Evolutionary conservation across 1,284 basidiomycete species (phyloP), one percentile per base, ranked within the genome.

Genomic region (Ustilago loliicola): DNA sequence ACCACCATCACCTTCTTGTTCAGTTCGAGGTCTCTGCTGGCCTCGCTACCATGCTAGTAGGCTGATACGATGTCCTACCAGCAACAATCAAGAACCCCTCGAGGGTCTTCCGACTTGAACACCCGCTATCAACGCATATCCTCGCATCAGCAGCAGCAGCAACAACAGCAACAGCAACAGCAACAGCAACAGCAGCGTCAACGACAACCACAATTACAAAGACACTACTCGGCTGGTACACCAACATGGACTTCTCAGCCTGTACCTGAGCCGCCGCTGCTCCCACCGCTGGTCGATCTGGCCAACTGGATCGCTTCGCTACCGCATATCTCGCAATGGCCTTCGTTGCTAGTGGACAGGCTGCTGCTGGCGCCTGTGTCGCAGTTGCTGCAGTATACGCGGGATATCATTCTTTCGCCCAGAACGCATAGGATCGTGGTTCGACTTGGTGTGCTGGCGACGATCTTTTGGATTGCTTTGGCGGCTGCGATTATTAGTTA

Each of bases 351-450:
- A 3, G 27, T 81, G 1, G 65, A 79, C 13, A 58, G 62, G 15
- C 40, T 80, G 8, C 29, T 83, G 36, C 53, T 80, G 1, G 75
- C 71, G 2, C 82, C 82, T 21, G 47, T 80, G 10, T 50, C 67
- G n/a, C 40, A 69, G 27, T 59, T 80, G 32, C 42, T 75, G 10
- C 27, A 38, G 34, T 58, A 58, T 30, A 71, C 80, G 10, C 50
- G 77, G 36, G 76, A 79, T 38, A 52, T 85, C 50, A 73, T 85
- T 42, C 54, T 79, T 30, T 84, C 81, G 10, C 85, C 82, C 1
- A 69, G 70, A 10, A 83, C 84, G 4, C 83, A 86, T 53, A 78
- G 85, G n/a, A 58, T 85, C 27, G 61, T 85, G 0, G 64, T 86
- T 8, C 80, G 85, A 8, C 65, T 82, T 10, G 68, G 73, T 51